Evolutionary conservation across 2,329 filamentous ascomycete species (phyloP).

Genomic region (Didymella sp.): DNA sequence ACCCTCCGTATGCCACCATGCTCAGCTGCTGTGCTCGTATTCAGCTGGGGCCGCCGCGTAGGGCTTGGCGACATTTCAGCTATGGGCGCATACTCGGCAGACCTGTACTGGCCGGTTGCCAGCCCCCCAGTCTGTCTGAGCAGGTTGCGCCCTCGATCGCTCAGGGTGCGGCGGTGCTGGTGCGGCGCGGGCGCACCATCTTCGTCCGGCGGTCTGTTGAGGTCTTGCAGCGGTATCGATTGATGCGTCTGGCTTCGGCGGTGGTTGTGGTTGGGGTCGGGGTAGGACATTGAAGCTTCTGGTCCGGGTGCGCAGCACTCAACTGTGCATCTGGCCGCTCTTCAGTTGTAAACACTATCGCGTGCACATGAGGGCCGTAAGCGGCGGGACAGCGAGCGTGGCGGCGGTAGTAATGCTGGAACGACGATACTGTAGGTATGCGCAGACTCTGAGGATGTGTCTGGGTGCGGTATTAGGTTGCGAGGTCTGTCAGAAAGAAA

Average conservation of each 20-base stretch:
- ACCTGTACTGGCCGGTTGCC: conserved; percentile 49
- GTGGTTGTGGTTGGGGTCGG: conserved; percentile 51
- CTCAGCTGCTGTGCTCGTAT: conserved; percentile 44
- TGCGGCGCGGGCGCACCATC: conserved; percentile 38
- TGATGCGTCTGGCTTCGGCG: conserved; percentile 59
- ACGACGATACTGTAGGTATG: background rate
- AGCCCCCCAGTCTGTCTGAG: conserved; percentile 54
- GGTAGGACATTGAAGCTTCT: conserved; percentile 56
- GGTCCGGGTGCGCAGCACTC: conserved; percentile 34
- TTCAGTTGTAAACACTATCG: conserved; percentile 38
- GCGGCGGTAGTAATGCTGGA: conserved; percentile 8
- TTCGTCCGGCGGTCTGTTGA: conserved; percentile 51
- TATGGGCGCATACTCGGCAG: conserved; percentile 61
- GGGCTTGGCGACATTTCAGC: conserved; percentile 60
- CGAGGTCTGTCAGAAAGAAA: conserved; percentile 5
- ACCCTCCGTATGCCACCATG: conserved; percentile 33
- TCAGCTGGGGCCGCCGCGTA: conserved; percentile 48
- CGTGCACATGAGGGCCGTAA: conserved; percentile 26
- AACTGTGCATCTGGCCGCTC: conserved; percentile 40
- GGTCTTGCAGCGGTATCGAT: conserved; percentile 74
- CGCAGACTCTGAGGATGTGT: background rate
- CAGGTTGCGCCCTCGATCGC: conserved; percentile 57
- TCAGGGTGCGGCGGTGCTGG: conserved; percentile 54
- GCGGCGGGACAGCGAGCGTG: conserved; percentile 16
- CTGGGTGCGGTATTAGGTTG: background rate